Conservation (phyloP, 179 eudicot species). For the Spinacia oleracea region DNA sequence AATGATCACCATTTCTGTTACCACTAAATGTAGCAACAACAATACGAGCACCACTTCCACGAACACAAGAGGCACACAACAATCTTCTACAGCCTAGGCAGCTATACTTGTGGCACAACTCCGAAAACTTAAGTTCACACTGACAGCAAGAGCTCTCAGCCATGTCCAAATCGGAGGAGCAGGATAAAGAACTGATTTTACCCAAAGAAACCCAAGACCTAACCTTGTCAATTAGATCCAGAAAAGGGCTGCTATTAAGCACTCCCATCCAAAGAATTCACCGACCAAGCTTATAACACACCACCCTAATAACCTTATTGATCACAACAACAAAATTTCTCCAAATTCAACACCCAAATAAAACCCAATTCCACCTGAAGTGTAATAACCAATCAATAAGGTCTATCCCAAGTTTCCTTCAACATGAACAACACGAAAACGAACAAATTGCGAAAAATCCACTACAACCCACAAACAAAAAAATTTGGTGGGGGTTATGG, state of each 20-base stretch:
- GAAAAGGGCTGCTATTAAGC: slow-evolving; percentile 44
- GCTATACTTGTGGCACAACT: slow-evolving; percentile 43
- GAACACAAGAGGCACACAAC: slow-evolving; percentile 68
- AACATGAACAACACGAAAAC: slow-evolving; percentile 18
- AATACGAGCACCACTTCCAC: slow-evolving; percentile 42
- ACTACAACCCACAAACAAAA: slow-evolving; percentile 45
- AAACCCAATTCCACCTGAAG: slow-evolving; percentile 8
- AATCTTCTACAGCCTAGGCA: slow-evolving; percentile 62
- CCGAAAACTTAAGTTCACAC: slow-evolving; percentile 50
- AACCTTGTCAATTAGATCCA: slow-evolving; percentile 62
- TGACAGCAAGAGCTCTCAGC: slow-evolving; percentile 46
- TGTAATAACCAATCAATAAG: slow-evolving; percentile 19
- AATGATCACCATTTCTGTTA: slow-evolving; percentile 22
- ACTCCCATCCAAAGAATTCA: slow-evolving; percentile 70
- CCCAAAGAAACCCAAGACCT: slow-evolving; percentile 61
- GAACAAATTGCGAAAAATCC: slow-evolving; percentile 1
- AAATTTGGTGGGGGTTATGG: slow-evolving; percentile 37
- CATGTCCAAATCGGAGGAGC: slow-evolving; percentile 47
- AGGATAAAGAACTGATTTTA: slow-evolving; percentile 30
- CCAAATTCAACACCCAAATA: slow-evolving; percentile 14
- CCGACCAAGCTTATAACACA: slow-evolving; percentile 26
- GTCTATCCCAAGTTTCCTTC: slow-evolving; percentile 25
- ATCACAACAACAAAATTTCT: slow-evolving; percentile 11
- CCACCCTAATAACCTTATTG: slow-evolving; percentile 10
- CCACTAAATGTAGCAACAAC: slow-evolving; percentile 36